Evolutionary conservation across 2,329 filamentous ascomycete genomes (phyloP).

Genomic region (Aspergillus pseudoglaucus): DNA sequence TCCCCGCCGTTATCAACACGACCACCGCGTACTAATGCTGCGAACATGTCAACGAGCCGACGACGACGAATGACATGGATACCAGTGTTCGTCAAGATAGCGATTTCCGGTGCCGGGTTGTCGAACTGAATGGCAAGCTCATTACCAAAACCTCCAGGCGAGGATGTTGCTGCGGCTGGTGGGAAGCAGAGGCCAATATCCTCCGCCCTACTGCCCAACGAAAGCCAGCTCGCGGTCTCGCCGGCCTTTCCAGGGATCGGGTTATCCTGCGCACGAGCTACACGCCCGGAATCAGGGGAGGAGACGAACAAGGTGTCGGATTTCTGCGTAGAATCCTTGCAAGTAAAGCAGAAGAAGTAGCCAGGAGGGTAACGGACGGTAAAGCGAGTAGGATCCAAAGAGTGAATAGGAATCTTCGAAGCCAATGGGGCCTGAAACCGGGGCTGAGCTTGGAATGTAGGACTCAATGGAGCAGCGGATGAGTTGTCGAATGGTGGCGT

Average conservation of each 20-base stretch:
- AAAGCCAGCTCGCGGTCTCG: constrained; percentile 75
- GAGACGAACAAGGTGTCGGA: constrained; percentile 72
- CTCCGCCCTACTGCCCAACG: constrained; percentile 66
- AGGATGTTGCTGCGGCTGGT: constrained; percentile 61
- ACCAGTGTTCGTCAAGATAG: constrained; percentile 83
- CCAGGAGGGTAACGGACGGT: constrained; percentile 67
- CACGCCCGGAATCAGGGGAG: constrained; percentile 79
- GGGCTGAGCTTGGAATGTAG: constrained; percentile 18
- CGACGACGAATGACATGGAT: constrained; percentile 79
- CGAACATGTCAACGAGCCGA: constrained; percentile 86
- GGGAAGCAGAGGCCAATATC: constrained; percentile 71
- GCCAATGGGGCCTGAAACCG: constrained; percentile 33
- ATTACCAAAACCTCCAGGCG: constrained; percentile 80
- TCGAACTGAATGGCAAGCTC: constrained; percentile 97
- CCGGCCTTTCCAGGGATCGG: constrained; percentile 56
- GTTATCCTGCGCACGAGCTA: constrained; percentile 53
- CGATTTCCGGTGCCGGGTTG: constrained; percentile 71
- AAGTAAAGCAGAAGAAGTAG: constrained; percentile 81
- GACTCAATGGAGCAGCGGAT: constrained; percentile 20
- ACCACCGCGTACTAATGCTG: constrained; percentile 66
- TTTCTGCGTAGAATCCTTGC: constrained; percentile 52
- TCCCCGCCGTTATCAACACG: constrained; percentile 59
- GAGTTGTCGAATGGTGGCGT: constrained; percentile 62
- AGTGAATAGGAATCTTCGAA: constrained; percentile 45
- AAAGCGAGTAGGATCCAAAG: constrained; percentile 35